Evolutionary conservation across 2,329 filamentous ascomycete genomes (phyloP), one percentile per base, ranked within the genome.

Genomic region (Epichloe baconii): DNA sequence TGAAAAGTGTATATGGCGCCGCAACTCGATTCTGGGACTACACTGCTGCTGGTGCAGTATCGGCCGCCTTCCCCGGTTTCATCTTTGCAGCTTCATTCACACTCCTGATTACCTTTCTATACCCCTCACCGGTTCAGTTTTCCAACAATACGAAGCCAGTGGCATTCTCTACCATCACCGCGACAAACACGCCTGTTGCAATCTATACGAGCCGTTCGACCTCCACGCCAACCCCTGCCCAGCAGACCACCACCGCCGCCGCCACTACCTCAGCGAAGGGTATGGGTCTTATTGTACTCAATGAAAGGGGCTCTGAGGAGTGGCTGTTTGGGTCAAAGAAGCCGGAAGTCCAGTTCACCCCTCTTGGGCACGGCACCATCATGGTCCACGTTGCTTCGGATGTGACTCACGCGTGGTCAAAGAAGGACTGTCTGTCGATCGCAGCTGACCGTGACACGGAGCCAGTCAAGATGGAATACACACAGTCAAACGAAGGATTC

Each of bases 371-470:
- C 50, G 72, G 74, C 50, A 72, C 78, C 53, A 73, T 82, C 34
- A 61, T 80, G 48, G 70, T 82, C 48, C 74, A 71, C 48, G 73
- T 82, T 12, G 73, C 77, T 2, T 65, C 68, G 38, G 46, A 66
- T 61, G 44, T 74, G 68, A 58, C 81, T 74, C 62, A 71, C 70
- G 44, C 67, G 26, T 82, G 78, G 78, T 68, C 80, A 3, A 78
- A 73, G 58, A 73, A 77, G 35, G 12, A 48, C 17, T 79, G 79
- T 35, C 72, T 83, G 54, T 68, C 71, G 48, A 72, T 83, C 49
- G 72, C 76, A 23, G 75, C 80, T 23, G 73, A 71, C 41, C 73
- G 78, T 43, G 73, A 69, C 4, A 67, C 71, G 14, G 59, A 67
- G 36, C 64, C 66, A 37, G 68, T 82, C 46, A 70, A 73, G 49